Percentiles rank a stretch among this genome's conserved stretches.
Evolutionary conservation across 2,329 filamentous ascomycete genomes (phyloP).

Genomic region (Teratosphaeriaceae sp.): DNA sequence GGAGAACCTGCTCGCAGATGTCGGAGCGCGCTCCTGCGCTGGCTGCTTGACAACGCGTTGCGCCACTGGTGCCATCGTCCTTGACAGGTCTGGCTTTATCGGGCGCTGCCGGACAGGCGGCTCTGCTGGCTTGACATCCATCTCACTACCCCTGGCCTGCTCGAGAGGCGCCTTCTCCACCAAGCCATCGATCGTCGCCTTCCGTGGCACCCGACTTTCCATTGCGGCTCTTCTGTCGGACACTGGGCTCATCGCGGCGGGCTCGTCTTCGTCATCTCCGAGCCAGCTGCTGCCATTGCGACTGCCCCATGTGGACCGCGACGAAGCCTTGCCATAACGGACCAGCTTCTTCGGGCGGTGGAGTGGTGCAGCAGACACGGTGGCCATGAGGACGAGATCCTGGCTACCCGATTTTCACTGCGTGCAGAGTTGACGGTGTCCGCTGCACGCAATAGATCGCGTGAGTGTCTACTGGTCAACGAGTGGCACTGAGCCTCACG

Average conservation of each 20-base stretch:
- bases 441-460: no score
- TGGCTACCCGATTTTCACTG: neutral
- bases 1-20: conserved; percentile 8
- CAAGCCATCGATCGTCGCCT: no score
- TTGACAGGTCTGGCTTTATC: no score
- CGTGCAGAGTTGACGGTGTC: no score
- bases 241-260: neutral
- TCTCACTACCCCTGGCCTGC: no score
- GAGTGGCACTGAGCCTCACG: no score
- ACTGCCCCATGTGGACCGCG: conserved; percentile 6
- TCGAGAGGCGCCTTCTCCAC: no score
- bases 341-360: conserved; percentile 13
- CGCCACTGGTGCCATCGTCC: no score
- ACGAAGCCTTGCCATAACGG: conserved; percentile 10
- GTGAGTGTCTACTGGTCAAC: no score
- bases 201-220: conserved; percentile 7
- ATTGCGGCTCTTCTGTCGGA: neutral
- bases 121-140: no score
- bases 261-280: conserved; percentile 8
- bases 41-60: no score
- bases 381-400: conserved; percentile 4
- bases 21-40: conserved; percentile 4
- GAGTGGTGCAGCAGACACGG: neutral
- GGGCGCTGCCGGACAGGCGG: no score
- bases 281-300: conserved; percentile 7